Evolutionary conservation across 2,329 filamentous ascomycete genomes (phyloP).

Genomic region (Drechslerella stenobrocha): DNA sequence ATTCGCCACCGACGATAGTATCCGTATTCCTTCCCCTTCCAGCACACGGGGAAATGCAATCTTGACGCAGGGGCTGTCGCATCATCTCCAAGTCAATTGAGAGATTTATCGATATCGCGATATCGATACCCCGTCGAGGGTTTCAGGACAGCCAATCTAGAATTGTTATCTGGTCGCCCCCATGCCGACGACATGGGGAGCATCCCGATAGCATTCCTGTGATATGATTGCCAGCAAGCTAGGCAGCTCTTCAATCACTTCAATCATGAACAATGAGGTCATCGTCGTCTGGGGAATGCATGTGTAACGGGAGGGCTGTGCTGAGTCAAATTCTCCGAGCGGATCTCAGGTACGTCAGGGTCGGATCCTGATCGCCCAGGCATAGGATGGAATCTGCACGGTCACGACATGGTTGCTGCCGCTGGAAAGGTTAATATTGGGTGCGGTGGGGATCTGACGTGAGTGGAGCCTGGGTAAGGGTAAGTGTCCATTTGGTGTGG

Average conservation of each 20-base stretch:
- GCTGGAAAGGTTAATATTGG: conserved; percentile 14
- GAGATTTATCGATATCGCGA: not conserved
- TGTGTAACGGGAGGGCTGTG: conserved; percentile 48
- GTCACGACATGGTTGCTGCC: conserved; percentile 21
- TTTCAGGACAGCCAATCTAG: too few species aligned
- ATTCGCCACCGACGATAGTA: not conserved
- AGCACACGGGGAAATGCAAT: not conserved
- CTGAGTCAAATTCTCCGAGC: conserved; percentile 46
- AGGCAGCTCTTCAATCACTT: not conserved
- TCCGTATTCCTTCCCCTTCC: not conserved
- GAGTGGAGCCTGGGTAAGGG: not conserved
- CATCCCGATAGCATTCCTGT: too few species aligned
- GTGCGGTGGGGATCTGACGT: conserved; percentile 15
- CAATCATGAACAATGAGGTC: conserved; percentile 1
- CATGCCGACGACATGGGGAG: not conserved
- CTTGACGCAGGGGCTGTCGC: too few species aligned
- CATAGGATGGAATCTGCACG: not conserved
- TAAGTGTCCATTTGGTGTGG: conserved; percentile 13
- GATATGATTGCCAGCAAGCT: too few species aligned
- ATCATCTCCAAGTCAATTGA: too few species aligned
- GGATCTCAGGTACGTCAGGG: conserved; percentile 20
- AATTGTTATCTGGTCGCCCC: not conserved
- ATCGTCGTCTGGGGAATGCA: conserved; percentile 45
- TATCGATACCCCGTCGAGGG: not conserved
- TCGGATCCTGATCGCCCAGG: conserved; percentile 5